Base-by-base conservation (phyloP, 306 rosid species). In the Dicorynia guianensis region DNA sequence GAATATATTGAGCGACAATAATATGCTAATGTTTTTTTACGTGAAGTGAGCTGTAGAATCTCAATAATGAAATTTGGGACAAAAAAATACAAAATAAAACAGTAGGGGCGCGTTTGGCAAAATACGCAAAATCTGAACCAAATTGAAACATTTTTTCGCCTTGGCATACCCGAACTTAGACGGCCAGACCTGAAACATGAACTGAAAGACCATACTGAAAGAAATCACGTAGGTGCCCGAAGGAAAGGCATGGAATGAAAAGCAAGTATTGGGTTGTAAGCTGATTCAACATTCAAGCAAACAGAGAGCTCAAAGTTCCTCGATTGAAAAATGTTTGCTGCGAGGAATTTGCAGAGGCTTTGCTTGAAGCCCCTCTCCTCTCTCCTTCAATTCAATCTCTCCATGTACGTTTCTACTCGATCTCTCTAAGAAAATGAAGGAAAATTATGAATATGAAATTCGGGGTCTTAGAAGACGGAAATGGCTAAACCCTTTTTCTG, bases 341-440 rank as follows among this genome's bases (percentile, higher is more conserved):
- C 90, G 35, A 85, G 92, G 70, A 83, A 76, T 59, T 86, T 88
- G 33, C 89, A 77, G 40, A 81, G 74, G 62, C 89, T 81, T 63
- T 83, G 83, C 91, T 86, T 85, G 79, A 89, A 86, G 72, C 39
- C 87, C 71, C 54, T 84, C n/a, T 83, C 84, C 11, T 77, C 82
- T 75, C 80, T 91, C 49, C 80, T 86, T 80, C 90, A 88, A 30
- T 75, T 85, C 77, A 62, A 69, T 85, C 79, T 83, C 78, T 80
- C 50, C 83, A 83, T 78, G 97, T 93, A 86, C 15, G 13, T 43
- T 72, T 50, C 65, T 30, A 46, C 72, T 72, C 74, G 48, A 30
- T 34, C 83, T 81, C 46, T 69, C 48, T 46, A 40, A 67, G 57
- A 75, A 67, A 59, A 25, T 60, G 58, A 59, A 50, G 34, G 34